phyloP scores from a whole-genome alignment of 1,139 yeast genomes.

The Debaryomyces singareniensis region DNA sequence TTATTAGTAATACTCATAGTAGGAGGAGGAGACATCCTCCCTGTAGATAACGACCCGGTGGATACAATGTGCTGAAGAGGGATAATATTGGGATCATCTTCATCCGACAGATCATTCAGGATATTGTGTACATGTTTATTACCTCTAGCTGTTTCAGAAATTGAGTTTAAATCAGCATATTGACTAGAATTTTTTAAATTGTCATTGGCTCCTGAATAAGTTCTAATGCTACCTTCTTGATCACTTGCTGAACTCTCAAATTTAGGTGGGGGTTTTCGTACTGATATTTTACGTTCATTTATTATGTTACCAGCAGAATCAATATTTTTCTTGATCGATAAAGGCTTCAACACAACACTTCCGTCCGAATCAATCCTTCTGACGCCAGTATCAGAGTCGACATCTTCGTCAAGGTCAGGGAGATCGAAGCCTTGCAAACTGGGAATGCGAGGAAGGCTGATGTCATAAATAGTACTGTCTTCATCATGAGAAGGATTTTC shows the following conservation, averaged over 20 bases:
- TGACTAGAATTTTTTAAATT: slow-evolving; percentile 15
- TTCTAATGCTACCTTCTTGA: slow-evolving; percentile 34
- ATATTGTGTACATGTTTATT: background rate
- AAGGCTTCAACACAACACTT: too few relatives aligned
- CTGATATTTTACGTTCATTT: background rate
- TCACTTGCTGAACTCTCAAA: slow-evolving; percentile 17
- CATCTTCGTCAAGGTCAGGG: too few relatives aligned
- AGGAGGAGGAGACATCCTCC: slow-evolving; percentile 17
- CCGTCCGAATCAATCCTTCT: too few relatives aligned
- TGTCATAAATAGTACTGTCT: too few relatives aligned
- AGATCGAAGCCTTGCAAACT: too few relatives aligned
- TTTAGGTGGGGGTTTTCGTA: slow-evolving; percentile 1
- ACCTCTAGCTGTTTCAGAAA: background rate
- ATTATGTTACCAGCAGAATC: too few relatives aligned
- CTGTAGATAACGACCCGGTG: slow-evolving; percentile 36
- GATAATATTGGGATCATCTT: slow-evolving; percentile 1
- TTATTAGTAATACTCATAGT: background rate
- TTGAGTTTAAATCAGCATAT: slow-evolving; percentile 4
- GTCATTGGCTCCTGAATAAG: too few relatives aligned
- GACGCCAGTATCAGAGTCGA: too few relatives aligned
- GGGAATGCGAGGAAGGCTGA: too few relatives aligned
- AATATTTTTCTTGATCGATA: too few relatives aligned
- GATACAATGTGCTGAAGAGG: slow-evolving; percentile 24
- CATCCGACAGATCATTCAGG: slow-evolving; percentile 5
- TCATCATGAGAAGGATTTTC: too few relatives aligned